phyloP scores from a whole-genome alignment of 129 eudicot species.

The Apium graveolens region DNA sequence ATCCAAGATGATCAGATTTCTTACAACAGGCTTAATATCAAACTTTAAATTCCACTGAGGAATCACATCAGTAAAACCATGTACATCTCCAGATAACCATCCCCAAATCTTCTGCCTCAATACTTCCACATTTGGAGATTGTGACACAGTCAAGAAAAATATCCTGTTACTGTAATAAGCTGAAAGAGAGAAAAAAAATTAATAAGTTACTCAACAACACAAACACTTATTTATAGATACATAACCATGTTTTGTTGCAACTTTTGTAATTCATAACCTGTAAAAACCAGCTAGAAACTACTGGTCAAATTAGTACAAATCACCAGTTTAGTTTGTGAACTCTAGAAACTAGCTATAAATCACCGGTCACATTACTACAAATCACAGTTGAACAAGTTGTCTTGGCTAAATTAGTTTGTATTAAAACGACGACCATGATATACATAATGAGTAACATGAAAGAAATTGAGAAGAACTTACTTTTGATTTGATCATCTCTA shows the following conservation, averaged over 20 bases:
- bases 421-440: background rate
- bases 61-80: conserved; percentile 21
- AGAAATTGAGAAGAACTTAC: conserved; percentile 32
- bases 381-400: too few relatives aligned
- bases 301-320: background rate
- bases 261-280: background rate
- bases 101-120: conserved; percentile 48
- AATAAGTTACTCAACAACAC: background rate
- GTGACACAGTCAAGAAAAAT: conserved; percentile 71
- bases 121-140: conserved; percentile 73
- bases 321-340: too few relatives aligned
- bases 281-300: too few relatives aligned
- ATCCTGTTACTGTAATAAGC: conserved; percentile 49
- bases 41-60: conserved; percentile 32
- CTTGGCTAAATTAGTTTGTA: background rate
- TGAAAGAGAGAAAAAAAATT: conserved; percentile 12
- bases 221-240: background rate
- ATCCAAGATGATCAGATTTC: conserved; percentile 60
- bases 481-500: conserved; percentile 49
- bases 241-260: too few relatives aligned
- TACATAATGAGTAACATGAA: too few relatives aligned
- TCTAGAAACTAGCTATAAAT: background rate
- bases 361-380: background rate
- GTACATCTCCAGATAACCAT: conserved; percentile 33
- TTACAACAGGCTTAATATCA: conserved; percentile 18